These are phyloP conservation scores for Teratosphaeria viscida DNA, from an alignment of 2,329 filamentous ascomycete species.

Conservation along the genomic window DNA sequence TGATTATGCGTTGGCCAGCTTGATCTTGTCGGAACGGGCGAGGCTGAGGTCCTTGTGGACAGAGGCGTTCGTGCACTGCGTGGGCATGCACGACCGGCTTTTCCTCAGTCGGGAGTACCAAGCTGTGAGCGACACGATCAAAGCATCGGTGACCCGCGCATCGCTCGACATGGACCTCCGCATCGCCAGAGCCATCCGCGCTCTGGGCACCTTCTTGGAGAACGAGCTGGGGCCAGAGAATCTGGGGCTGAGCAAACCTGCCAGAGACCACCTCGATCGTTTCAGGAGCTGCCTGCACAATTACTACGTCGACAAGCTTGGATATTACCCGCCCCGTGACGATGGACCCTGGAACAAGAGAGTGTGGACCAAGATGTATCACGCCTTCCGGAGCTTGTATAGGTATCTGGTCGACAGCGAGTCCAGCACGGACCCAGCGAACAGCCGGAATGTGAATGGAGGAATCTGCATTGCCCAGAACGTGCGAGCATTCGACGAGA, in stretches of 20 bases:
- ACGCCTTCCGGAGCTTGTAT: conserved; percentile 63
- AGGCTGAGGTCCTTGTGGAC: conserved; percentile 56
- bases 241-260: conserved; percentile 52
- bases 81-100: conserved; percentile 61
- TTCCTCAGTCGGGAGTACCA: conserved; percentile 49
- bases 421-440: conserved; percentile 25
- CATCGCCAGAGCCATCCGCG: conserved; percentile 46
- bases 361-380: conserved; percentile 51
- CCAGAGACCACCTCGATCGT: conserved; percentile 57
- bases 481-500: conserved; percentile 54
- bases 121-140: conserved; percentile 44
- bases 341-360: conserved; percentile 46
- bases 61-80: conserved; percentile 66
- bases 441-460: conserved; percentile 39
- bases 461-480: conserved; percentile 62
- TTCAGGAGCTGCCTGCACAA: conserved; percentile 60
- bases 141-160: conserved; percentile 54
- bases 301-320: conserved; percentile 57
- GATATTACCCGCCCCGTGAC: conserved; percentile 57
- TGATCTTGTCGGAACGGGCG: conserved; percentile 59
- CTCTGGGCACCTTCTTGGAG: conserved; percentile 58
- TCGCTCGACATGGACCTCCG: conserved; percentile 55
- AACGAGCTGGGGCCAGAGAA: conserved; percentile 58
- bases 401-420: conserved; percentile 57
- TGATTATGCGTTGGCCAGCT: conserved; percentile 55